These are phyloP conservation scores for Neurospora cerealis DNA, from an alignment of 495 filamentous ascomycete genomes.

Conservation along the genomic window DNA sequence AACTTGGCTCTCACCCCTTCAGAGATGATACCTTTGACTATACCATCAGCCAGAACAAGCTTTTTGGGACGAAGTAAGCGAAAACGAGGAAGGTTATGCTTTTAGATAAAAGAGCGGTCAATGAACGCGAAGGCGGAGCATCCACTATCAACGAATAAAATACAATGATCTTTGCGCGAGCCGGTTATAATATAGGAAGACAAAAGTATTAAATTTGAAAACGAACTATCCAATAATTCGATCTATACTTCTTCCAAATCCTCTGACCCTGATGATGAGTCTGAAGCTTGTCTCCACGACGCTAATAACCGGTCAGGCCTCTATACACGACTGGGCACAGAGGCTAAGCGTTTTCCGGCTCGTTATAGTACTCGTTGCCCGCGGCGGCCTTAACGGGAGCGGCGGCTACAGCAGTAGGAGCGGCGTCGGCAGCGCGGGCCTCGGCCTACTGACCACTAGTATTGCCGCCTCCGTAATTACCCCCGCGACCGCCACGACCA, in stretches of 20 bases:
- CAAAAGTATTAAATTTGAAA: not conserved
- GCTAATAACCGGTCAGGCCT: too few species aligned
- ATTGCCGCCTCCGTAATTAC: too few species aligned
- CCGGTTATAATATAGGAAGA: not conserved
- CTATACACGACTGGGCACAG: not conserved
- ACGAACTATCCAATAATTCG: not conserved
- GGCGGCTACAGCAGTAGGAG: too few species aligned
- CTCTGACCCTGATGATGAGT: not conserved
- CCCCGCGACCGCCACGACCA: too few species aligned
- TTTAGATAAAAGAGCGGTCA: fast-evolving
- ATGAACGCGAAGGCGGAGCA: not conserved
- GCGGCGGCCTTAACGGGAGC: too few species aligned
- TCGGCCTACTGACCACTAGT: too few species aligned
- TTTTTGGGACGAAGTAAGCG: fast-evolving
- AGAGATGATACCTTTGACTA: not conserved
- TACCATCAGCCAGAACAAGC: fast-evolving
- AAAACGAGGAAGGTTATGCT: not conserved
- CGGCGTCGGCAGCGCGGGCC: too few species aligned
- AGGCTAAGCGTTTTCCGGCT: too few species aligned
- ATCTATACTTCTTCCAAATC: not conserved
- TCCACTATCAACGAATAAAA: not conserved
- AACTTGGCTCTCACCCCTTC: not conserved
- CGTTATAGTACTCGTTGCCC: too few species aligned
- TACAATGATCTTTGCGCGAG: not conserved
- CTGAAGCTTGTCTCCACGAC: not conserved